A percentile compares a stretch with the other conserved stretches of the same genome.
phyloP scores from a whole-genome alignment of 306 rosid species.

The Calophaca sinica region DNA sequence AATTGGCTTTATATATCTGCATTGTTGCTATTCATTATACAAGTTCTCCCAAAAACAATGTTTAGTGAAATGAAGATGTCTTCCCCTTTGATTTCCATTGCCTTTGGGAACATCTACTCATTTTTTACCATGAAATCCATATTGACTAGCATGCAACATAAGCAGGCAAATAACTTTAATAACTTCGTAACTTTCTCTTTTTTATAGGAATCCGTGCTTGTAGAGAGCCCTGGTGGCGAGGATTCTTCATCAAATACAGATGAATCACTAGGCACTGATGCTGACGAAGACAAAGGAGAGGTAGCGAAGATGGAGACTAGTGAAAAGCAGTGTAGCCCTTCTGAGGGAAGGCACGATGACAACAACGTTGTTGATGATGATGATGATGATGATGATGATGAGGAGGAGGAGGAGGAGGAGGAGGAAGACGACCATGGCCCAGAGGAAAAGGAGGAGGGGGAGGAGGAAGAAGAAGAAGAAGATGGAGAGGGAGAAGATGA shows the following conservation, averaged over 20 bases:
- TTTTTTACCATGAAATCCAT: slow-evolving; percentile 21
- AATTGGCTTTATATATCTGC: slow-evolving; percentile 27
- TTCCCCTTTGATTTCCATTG: slow-evolving; percentile 19
- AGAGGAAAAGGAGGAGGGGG: slow-evolving; percentile 56
- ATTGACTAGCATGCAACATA: slow-evolving; percentile 4
- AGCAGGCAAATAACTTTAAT: not conserved
- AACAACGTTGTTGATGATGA: slow-evolving; percentile 55
- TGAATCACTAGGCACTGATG: slow-evolving; percentile 63
- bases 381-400: slow-evolving; percentile 52
- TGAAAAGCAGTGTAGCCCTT: slow-evolving; percentile 59
- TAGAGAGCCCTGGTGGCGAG: slow-evolving; percentile 72
- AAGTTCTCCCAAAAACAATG: slow-evolving; percentile 2
- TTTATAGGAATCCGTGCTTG: slow-evolving; percentile 68
- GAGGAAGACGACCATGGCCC: slow-evolving; percentile 59
- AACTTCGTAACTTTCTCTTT: slow-evolving; percentile 7
- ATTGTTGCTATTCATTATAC: slow-evolving; percentile 24
- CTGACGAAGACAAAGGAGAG: slow-evolving; percentile 60
- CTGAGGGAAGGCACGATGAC: slow-evolving; percentile 57
- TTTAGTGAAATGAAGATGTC: slow-evolving; percentile 17
- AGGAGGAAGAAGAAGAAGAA: slow-evolving; percentile 57
- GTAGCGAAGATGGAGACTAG: slow-evolving; percentile 57
- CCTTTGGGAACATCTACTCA: slow-evolving; percentile 13
- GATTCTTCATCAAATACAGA: slow-evolving; percentile 81
- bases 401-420: slow-evolving; percentile 65
- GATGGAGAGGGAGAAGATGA: slow-evolving; percentile 65